phyloP scores from a whole-genome alignment of 1,284 basidiomycete species.

The Trichosporon coremiiforme region DNA sequence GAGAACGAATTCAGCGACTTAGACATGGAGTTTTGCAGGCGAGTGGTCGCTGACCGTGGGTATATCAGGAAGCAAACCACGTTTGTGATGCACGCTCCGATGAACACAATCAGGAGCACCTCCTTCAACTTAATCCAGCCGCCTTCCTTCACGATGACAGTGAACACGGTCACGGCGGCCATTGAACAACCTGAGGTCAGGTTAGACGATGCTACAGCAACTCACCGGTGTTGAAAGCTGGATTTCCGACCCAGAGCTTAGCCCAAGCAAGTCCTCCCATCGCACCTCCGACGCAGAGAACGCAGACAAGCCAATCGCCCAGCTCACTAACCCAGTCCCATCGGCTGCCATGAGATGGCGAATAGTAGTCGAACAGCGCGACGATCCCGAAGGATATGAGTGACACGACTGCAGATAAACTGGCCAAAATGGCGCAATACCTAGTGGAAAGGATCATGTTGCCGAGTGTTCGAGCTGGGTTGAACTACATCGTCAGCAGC shows the following conservation, averaged over 20 bases:
- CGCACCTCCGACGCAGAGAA: constrained; percentile 78
- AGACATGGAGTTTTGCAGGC: constrained; percentile 77
- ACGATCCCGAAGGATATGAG: constrained; percentile 78
- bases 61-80: constrained; percentile 79
- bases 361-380: constrained; percentile 68
- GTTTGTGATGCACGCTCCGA: constrained; percentile 77
- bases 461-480: constrained; percentile 72
- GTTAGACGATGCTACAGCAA: not conserved
- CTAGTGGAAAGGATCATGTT: constrained; percentile 71
- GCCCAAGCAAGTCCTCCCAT: constrained; percentile 75
- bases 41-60: constrained; percentile 78
- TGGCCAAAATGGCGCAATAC: constrained; percentile 60
- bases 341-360: constrained; percentile 43
- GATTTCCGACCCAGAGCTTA: constrained; percentile 82
- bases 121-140: constrained; percentile 71
- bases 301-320: constrained; percentile 61
- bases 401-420: constrained; percentile 76
- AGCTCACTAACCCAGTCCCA: constrained; percentile 52
- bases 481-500: constrained; percentile 63
- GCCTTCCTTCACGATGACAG: constrained; percentile 89
- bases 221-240: constrained; percentile 86
- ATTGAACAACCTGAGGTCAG: constrained; percentile 74
- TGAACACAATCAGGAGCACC: constrained; percentile 73
- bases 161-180: constrained; percentile 81
- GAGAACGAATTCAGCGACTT: constrained; percentile 83